Conservation (phyloP, 495 filamentous ascomycete species). For the Penicillium turbatum region DNA sequence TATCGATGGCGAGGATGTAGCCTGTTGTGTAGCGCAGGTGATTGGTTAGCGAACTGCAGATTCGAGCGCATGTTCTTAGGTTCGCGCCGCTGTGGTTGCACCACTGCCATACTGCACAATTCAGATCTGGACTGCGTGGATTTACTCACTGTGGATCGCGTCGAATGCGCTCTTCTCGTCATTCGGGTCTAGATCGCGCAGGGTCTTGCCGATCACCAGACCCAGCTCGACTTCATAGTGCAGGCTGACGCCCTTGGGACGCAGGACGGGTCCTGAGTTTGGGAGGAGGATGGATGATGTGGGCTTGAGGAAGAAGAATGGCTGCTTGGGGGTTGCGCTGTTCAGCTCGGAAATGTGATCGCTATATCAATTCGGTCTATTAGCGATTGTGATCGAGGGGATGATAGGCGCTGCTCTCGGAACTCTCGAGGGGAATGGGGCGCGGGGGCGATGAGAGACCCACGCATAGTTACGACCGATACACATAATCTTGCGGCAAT, state of each 20-base stretch:
- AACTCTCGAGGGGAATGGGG: not conserved
- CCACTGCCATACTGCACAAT: not conserved
- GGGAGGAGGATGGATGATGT: slow-evolving; percentile 75
- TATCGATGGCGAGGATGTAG: slow-evolving; percentile 85
- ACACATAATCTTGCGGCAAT: slow-evolving; percentile 86
- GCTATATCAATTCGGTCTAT: slow-evolving; percentile 40
- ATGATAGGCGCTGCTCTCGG: not conserved
- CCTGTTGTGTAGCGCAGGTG: slow-evolving; percentile 36
- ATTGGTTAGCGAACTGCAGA: not conserved
- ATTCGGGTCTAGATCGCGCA: slow-evolving; percentile 66
- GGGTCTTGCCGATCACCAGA: slow-evolving; percentile 72
- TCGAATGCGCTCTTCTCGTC: slow-evolving; percentile 51
- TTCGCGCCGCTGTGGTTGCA: not conserved
- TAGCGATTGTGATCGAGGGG: not conserved
- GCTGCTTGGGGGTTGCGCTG: slow-evolving; percentile 77
- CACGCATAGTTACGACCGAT: slow-evolving; percentile 98
- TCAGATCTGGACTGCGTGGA: not conserved
- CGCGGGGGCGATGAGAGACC: slow-evolving; percentile 28
- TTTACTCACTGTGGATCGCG: slow-evolving; percentile 46
- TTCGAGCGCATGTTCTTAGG: not conserved
- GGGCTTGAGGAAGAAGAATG: slow-evolving; percentile 99
- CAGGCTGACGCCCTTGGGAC: slow-evolving; percentile 72
- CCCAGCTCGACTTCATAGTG: slow-evolving; percentile 97
- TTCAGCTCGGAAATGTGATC: slow-evolving; percentile 94
- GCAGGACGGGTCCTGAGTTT: slow-evolving; percentile 72